phyloP scores from a whole-genome alignment of 345 rosid genomes.

The Microthlaspi erraticum region DNA sequence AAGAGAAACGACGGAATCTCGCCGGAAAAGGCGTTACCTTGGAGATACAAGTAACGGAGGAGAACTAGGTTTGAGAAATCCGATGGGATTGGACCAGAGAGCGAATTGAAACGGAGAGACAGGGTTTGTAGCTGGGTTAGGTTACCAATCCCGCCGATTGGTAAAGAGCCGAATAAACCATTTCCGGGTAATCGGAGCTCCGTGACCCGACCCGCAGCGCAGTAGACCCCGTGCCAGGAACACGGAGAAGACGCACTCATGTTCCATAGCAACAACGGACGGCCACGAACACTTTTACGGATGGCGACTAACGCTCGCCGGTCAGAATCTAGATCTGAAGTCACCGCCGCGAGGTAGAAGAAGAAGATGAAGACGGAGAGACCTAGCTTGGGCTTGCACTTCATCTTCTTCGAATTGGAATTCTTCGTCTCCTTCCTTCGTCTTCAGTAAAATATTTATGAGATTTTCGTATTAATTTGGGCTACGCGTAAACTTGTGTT shows the following conservation, averaged over 20 bases:
- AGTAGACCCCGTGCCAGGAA: constrained; percentile 72
- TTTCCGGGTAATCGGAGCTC: constrained; percentile 75
- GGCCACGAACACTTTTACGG: constrained; percentile 68
- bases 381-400: constrained; percentile 6
- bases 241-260: constrained; percentile 57
- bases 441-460: background rate
- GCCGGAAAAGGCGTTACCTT: constrained; percentile 74
- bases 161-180: constrained; percentile 71
- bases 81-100: constrained; percentile 67
- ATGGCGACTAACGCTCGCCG: constrained; percentile 63
- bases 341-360: constrained; percentile 30
- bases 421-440: background rate
- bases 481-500: constrained; percentile 31
- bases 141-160: constrained; percentile 60
- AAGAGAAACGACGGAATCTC: constrained; percentile 74
- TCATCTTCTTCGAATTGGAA: constrained; percentile 29
- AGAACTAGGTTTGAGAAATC: constrained; percentile 62
- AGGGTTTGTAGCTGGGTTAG: constrained; percentile 69
- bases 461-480: constrained; percentile 8
- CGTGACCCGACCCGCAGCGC: constrained; percentile 55
- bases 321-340: constrained; percentile 80
- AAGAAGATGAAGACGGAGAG: constrained; percentile 25
- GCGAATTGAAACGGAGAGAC: constrained; percentile 80
- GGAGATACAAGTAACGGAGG: constrained; percentile 71
- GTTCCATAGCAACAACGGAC: constrained; percentile 72